Base-by-base conservation (phyloP, 768 basidiomycete genomes). In the Mrakia gelida region DNA sequence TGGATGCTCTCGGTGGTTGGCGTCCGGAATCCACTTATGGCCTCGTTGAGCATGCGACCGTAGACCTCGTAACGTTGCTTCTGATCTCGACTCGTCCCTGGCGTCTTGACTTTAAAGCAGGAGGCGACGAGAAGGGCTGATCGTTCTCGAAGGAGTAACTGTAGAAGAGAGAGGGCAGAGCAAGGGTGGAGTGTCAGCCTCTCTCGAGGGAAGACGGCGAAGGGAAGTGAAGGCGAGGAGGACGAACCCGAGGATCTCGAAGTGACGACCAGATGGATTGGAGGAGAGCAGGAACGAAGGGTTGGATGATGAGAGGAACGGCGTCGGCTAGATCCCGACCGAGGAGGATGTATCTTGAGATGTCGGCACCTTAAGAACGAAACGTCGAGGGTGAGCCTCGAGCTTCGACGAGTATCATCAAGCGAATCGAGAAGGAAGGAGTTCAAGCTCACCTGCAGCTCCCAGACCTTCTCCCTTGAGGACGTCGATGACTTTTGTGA, bases 231-330 rank as follows among this genome's bases (percentile, higher is more conserved):
- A 43, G 43, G 34, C 9, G 49, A 52, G 2, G 15, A 62, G n/a
- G 71, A 26, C 15, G 68, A 71, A 94, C 89, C 74, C 95, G 90
- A 26, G 92, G 88, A 84, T 99, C 97, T 63, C 95, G 87, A 32
- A 99, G 85, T 7, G 95, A 93, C 1, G 92, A 89, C 80, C 97
- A 91, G 75, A 99, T 94, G 84, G 94, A 94, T 83, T 95, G 94
- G 72, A 98, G 91, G 18, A 97, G 92, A 56, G 92, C 88, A 74
- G 89, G 88, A 30, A 98, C 94, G 84, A 94, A 92, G 2, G 92
- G 89, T 81, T 94, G 90, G 84, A 98, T 96, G 81, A 94, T 91
- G 10, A 87, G 89, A 0, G 93, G 92, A 80, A 92, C 95, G 84
- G 94, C 92, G 41, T 90, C 88, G 2, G 97, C 95, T 61, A 99